Percentiles rank a stretch among this genome's conserved stretches.
Evolutionary conservation across 106 monocot species (phyloP).

Genomic region (Dendrobium officinale): DNA sequence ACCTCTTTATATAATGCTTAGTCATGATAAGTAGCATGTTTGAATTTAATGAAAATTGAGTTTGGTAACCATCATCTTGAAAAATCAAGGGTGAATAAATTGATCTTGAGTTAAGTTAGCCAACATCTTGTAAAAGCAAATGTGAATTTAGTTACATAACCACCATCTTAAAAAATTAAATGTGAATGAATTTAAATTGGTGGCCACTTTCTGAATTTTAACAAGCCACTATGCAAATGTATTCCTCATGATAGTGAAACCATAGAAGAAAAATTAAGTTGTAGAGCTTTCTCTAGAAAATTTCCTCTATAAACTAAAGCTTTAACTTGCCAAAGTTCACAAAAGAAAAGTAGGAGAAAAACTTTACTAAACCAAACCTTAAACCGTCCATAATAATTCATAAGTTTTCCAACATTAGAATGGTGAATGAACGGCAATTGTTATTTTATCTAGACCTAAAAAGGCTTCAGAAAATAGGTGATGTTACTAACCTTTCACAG

Average conservation of each 20-base stretch:
- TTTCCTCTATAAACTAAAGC: not conserved
- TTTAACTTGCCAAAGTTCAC: not conserved
- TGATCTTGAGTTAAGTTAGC: too few relatives aligned
- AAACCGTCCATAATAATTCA: not conserved
- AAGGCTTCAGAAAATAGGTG: not conserved
- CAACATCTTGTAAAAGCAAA: too few relatives aligned
- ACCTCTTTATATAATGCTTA: too few relatives aligned
- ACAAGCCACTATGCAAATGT: too few relatives aligned
- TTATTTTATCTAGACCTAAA: not conserved
- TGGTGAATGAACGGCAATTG: not conserved
- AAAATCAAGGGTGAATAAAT: too few relatives aligned
- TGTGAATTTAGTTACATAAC: too few relatives aligned
- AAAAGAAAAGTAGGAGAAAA: not conserved
- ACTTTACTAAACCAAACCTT: not conserved
- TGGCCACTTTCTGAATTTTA: too few relatives aligned
- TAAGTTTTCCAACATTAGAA: not conserved
- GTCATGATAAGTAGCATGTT: too few relatives aligned
- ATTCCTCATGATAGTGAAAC: not conserved
- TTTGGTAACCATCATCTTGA: too few relatives aligned
- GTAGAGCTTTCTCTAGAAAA: not conserved
- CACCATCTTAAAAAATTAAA: too few relatives aligned
- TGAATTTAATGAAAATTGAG: too few relatives aligned
- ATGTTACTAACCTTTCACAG: constrained; percentile 47
- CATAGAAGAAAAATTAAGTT: not conserved
- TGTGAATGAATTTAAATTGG: too few relatives aligned